Percentiles rank a stretch among this genome's conserved stretches.
These are phyloP conservation scores for Amphicarpaea edgeworthii DNA, from an alignment of 306 rosid genomes.

Conservation along the genomic window DNA sequence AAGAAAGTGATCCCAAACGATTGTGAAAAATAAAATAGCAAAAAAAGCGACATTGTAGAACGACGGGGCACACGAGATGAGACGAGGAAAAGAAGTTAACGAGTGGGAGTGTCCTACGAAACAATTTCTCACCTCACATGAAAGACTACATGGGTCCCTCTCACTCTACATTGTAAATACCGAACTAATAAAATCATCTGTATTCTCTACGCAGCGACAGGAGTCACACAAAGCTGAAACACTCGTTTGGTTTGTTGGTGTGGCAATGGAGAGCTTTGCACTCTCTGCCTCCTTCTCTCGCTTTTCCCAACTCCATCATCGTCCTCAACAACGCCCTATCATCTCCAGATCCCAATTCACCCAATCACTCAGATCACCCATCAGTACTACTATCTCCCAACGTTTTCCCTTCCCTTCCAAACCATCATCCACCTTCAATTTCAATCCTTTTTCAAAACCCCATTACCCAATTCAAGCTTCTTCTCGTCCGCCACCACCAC, in stretches of 20 bases:
- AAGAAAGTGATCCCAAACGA: slow-evolving; percentile 8
- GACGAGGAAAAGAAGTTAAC: too few species aligned
- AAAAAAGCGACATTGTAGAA: slow-evolving; percentile 32
- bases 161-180: slow-evolving; percentile 29
- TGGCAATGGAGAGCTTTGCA: slow-evolving; percentile 64
- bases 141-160: not conserved
- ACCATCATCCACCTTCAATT: slow-evolving; percentile 43
- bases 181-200: too few species aligned
- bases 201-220: too few species aligned
- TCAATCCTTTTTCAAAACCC: slow-evolving; percentile 45
- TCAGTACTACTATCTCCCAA: slow-evolving; percentile 25
- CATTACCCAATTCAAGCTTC: slow-evolving; percentile 57
- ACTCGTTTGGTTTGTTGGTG: too few species aligned
- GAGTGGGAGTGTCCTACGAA: too few species aligned
- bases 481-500: slow-evolving; percentile 14
- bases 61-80: too few species aligned
- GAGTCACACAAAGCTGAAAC: too few species aligned
- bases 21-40: not conserved
- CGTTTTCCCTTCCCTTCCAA: slow-evolving; percentile 44
- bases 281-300: slow-evolving; percentile 54
- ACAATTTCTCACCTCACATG: slow-evolving; percentile 33
- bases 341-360: slow-evolving; percentile 47
- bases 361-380: slow-evolving; percentile 55
- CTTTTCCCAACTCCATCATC: slow-evolving; percentile 42
- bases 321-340: slow-evolving; percentile 40